A percentile compares a stretch with the other conserved stretches of the same genome.
phyloP scores from a whole-genome alignment of 2,329 filamentous ascomycete species.

The Arthrobotrys iridis region DNA sequence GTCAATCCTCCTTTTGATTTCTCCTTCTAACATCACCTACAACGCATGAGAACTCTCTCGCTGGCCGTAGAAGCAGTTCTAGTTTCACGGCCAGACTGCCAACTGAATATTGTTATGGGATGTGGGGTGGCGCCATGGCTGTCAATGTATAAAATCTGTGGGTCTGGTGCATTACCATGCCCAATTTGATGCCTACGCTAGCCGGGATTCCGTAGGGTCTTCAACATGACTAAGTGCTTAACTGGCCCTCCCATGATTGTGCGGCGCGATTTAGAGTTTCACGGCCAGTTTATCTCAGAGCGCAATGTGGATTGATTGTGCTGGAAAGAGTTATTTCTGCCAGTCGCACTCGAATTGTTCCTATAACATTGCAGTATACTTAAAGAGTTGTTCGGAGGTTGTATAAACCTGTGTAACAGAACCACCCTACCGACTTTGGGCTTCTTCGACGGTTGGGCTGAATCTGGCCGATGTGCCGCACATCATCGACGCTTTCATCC shows the following conservation, averaged over 20 bases:
- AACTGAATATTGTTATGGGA: conserved; percentile 4
- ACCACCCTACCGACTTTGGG: background rate
- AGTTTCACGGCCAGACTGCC: conserved; percentile 14
- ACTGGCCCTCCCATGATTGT: background rate
- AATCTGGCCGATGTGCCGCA: background rate
- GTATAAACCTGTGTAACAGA: background rate
- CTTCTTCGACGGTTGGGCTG: background rate
- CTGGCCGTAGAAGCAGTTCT: conserved; percentile 10
- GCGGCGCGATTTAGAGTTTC: background rate
- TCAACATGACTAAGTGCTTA: background rate
- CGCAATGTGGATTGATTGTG: too few species aligned
- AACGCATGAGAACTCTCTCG: conserved; percentile 10
- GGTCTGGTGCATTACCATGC: background rate
- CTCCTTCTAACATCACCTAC: conserved; percentile 20
- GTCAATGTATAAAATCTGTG: conserved; percentile 25
- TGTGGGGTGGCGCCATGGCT: conserved; percentile 18
- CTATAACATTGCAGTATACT: too few species aligned
- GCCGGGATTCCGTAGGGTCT: conserved; percentile 12
- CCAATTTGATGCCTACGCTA: conserved; percentile 3
- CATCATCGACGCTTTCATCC: background rate
- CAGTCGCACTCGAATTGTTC: too few species aligned
- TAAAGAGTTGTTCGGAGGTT: too few species aligned
- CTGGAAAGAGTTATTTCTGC: too few species aligned
- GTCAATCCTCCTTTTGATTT: conserved; percentile 14
- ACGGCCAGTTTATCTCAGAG: background rate